Evolutionary conservation across 169 alveolate genomes (phyloP).

Genomic region (Cardiosporidium cionae): DNA sequence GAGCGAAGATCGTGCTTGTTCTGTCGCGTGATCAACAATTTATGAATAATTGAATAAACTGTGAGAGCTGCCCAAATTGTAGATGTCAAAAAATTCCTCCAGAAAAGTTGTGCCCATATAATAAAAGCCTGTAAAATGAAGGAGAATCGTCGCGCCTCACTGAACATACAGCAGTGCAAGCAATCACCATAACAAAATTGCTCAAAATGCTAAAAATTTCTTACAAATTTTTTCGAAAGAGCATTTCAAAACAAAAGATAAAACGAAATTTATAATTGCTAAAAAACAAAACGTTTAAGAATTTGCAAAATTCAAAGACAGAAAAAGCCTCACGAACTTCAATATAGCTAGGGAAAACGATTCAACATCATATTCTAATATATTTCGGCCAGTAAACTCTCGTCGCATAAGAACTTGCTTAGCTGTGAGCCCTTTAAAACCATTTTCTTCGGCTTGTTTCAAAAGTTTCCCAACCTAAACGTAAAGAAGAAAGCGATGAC

Average conservation of each 20-base stretch:
- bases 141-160: background rate
- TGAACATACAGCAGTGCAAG: constrained; percentile 4
- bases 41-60: background rate
- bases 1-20: constrained; percentile 1
- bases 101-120: constrained; percentile 5
- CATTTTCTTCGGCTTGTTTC: background rate
- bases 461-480: background rate
- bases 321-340: background rate
- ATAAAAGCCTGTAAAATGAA: constrained; percentile 8
- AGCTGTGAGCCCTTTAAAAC: background rate
- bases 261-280: no score
- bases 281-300: background rate
- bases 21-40: background rate
- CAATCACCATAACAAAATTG: no score
- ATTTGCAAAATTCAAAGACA: background rate
- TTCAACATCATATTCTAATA: background rate
- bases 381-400: background rate
- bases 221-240: no score
- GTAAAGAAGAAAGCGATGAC: no score
- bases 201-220: no score
- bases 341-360: background rate
- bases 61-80: constrained; percentile 15
- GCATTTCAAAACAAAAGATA: no score
- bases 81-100: constrained; percentile 16
- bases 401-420: background rate